Evolutionary conservation across 73 alveolate species (phyloP).

Genomic region (Stentor roeselii): DNA sequence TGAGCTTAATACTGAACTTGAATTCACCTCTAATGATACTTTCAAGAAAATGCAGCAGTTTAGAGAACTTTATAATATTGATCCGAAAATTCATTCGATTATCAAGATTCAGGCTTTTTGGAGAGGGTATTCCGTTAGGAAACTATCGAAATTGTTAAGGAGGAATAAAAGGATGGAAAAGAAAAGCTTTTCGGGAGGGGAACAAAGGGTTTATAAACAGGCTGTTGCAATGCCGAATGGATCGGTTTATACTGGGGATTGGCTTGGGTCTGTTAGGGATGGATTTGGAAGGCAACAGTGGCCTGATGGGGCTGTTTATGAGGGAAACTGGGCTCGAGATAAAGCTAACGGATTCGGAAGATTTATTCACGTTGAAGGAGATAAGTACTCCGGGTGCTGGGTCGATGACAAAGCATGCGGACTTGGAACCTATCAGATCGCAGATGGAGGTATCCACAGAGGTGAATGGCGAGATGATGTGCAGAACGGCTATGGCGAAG

Average conservation of each 20-base stretch:
- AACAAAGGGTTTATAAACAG: too few relatives aligned
- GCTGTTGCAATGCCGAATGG: too few relatives aligned
- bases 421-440: neutral
- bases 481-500: neutral
- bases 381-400: neutral
- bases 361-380: neutral
- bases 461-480: neutral
- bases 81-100: too few relatives aligned
- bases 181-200: too few relatives aligned
- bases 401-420: neutral
- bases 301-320: slow-evolving; percentile 30
- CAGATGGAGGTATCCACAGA: neutral
- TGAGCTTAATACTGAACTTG: too few relatives aligned
- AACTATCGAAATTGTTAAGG: too few relatives aligned
- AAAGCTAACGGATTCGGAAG: neutral
- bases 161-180: too few relatives aligned
- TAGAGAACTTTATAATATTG: too few relatives aligned
- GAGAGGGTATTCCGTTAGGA: too few relatives aligned
- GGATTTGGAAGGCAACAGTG: slow-evolving; percentile 40
- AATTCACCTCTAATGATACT: too few relatives aligned
- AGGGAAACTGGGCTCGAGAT: neutral
- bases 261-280: slow-evolving; percentile 46
- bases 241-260: slow-evolving; percentile 30
- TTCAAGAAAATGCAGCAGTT: too few relatives aligned
- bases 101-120: too few relatives aligned